Conservation (phyloP, 2,329 filamentous ascomycete species). For the Passalora sequoiae region DNA sequence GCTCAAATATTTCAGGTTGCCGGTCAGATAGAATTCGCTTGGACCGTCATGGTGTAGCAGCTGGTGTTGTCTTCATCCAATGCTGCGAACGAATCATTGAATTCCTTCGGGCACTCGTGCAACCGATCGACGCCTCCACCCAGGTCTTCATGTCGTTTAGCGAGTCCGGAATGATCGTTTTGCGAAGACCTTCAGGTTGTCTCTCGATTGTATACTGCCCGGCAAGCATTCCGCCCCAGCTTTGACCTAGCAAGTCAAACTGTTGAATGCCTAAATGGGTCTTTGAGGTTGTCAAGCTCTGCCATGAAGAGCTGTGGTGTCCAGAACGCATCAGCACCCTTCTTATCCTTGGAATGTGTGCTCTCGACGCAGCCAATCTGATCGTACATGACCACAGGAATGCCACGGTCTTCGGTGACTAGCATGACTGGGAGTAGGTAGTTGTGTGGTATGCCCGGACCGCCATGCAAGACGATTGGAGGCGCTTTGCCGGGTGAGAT, state of each 20-base stretch:
- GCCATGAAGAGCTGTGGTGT: constrained; percentile 43
- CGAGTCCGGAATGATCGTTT: constrained; percentile 33
- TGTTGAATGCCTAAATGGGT: constrained; percentile 36
- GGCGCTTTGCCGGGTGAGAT: constrained; percentile 28
- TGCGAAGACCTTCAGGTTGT: constrained; percentile 33
- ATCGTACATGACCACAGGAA: constrained; percentile 51
- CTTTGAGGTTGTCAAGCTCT: constrained; percentile 48
- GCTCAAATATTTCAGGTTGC: constrained; percentile 39
- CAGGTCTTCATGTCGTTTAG: constrained; percentile 26
- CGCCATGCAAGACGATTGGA: constrained; percentile 42
- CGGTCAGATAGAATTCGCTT: constrained; percentile 36
- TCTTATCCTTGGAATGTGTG: constrained; percentile 46
- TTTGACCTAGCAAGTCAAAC: constrained; percentile 46
- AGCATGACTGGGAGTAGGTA: constrained; percentile 39
- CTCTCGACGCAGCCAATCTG: constrained; percentile 49
- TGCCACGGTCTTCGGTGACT: constrained; percentile 30
- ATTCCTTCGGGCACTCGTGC: constrained; percentile 30
- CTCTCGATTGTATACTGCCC: constrained; percentile 37
- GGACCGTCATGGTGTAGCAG: constrained; percentile 35
- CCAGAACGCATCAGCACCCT: constrained; percentile 47
- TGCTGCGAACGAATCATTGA: constrained; percentile 24
- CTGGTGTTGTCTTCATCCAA: constrained; percentile 34
- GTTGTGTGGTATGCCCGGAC: constrained; percentile 41
- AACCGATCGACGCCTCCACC: constrained; percentile 25
- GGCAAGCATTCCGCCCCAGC: constrained; percentile 50